A percentile compares a stretch with the other conserved stretches of the same genome.
Evolutionary conservation across 2,329 filamentous ascomycete genomes (phyloP).

Genomic region (Cordyceps farinosa): DNA sequence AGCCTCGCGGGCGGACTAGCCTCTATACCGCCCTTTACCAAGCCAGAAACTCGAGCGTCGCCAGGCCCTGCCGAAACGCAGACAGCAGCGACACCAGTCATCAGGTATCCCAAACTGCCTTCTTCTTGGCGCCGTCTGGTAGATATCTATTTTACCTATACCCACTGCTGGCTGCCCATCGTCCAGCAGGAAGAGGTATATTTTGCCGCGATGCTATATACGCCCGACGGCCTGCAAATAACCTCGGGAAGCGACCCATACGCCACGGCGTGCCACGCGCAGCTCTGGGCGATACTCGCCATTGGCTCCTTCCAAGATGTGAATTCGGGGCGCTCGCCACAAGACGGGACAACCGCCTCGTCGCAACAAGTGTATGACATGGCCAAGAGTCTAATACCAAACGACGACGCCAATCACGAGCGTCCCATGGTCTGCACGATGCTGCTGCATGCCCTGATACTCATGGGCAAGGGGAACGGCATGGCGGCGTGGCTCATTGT

Average conservation of each 20-base stretch:
- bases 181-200: constrained; percentile 63
- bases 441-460: constrained; percentile 58
- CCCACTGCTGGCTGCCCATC: constrained; percentile 73
- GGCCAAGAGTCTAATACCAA: constrained; percentile 47
- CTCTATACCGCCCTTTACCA: background rate
- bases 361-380: constrained; percentile 45
- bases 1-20: background rate
- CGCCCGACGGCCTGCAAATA: constrained; percentile 30
- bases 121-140: constrained; percentile 57
- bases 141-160: constrained; percentile 72
- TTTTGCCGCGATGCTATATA: constrained; percentile 42
- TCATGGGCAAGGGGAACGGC: constrained; percentile 56
- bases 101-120: constrained; percentile 38
- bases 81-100: background rate
- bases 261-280: constrained; percentile 46
- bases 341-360: background rate
- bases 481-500: constrained; percentile 61
- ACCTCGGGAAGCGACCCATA: constrained; percentile 26
- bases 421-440: constrained; percentile 37
- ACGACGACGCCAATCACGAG: constrained; percentile 46
- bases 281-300: constrained; percentile 58
- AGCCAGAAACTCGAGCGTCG: background rate
- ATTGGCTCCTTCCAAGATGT: constrained; percentile 54
- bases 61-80: background rate
- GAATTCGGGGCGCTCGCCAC: constrained; percentile 21